Base-by-base conservation (phyloP, 1,284 basidiomycete species). In the Leucoagaricus sp. region DNA sequence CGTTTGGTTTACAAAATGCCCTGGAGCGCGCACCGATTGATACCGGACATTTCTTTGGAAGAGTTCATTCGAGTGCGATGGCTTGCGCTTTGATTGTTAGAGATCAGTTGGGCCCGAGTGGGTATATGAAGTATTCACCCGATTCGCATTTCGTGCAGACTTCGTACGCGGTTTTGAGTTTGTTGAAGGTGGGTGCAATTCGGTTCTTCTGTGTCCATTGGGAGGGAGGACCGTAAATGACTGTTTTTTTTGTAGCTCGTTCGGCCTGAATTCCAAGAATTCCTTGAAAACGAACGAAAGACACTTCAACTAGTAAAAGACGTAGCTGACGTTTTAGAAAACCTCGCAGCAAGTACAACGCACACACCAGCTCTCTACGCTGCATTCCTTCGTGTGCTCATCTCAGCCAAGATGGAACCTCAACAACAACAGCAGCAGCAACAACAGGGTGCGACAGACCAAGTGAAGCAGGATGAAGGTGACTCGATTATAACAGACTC, bases 1-100 rank as follows among this genome's bases (percentile, higher is more conserved):
- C 94, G 6, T 98, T 98, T 65, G 95, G 96, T 2, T 79, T 98
- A 54, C 95, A 98, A 72, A 93, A 96, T 66, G 92, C 96, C 2
- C 75, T 97, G 53, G 94, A 96, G 69, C 81, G 82, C 13, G 80
- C 83, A 10, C 74, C 80, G 0, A 74, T 91, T 48, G 85, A 95
- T 66, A 88, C 93, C 48, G 88, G 88, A 0, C 89, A 94, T 74
- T 96, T 96, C 77, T 93, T 95, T 66, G 83, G 86, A 3, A 86
- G 91, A 38, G 92, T 91, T 55, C 87, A 94, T 69, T 82, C 85
- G 9, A 83, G 87, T 17, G 94, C 94, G 0, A 85, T 83, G 49
- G 76, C 82, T 9, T 86, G 88, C 65, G 86, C 86, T 8, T 75
- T 73, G n/a, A 67, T 91, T 29, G 80, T 91, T n/a, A 79, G 85